These are phyloP conservation scores for Xylaria bambusicola DNA, from an alignment of 495 filamentous ascomycete species.

Conservation along the genomic window DNA sequence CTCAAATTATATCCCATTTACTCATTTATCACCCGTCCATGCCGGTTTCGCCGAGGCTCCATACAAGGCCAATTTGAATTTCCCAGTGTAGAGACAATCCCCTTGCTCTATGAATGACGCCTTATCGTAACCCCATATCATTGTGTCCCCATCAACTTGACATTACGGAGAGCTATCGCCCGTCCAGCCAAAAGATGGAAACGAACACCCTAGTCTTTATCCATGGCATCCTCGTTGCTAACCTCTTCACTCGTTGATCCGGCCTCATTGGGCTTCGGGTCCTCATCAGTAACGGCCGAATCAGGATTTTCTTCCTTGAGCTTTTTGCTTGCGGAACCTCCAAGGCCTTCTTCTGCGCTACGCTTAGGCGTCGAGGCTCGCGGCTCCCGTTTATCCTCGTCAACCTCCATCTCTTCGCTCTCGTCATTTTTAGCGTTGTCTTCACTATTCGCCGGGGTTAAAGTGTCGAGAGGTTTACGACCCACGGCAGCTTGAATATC, in stretches of 20 bases:
- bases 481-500: slow-evolving; percentile 58
- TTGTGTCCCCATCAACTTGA: not conserved
- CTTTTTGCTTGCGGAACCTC: slow-evolving; percentile 36
- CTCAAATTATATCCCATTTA: not conserved
- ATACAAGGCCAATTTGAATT: not conserved
- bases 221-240: slow-evolving; percentile 23
- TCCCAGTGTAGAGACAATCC: not conserved
- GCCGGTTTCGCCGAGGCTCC: not conserved
- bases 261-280: slow-evolving; percentile 24
- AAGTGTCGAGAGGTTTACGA: slow-evolving; percentile 30
- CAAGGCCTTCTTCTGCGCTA: slow-evolving; percentile 48
- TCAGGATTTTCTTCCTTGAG: slow-evolving; percentile 37
- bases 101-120: no score
- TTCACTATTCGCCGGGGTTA: slow-evolving; percentile 10
- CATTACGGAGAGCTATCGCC: not conserved
- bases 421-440: slow-evolving; percentile 17
- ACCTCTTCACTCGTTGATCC: slow-evolving; percentile 14
- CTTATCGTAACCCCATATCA: not conserved
- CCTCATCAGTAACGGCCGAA: slow-evolving; percentile 10
- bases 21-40: not conserved
- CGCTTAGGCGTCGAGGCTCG: slow-evolving; percentile 39
- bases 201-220: slow-evolving; percentile 14
- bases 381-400: not conserved
- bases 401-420: slow-evolving; percentile 16
- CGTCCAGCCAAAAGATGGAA: not conserved